These are phyloP conservation scores for Thalia dealbata DNA, from an alignment of 176 grass and related monocot species.

Conservation along the genomic window DNA sequence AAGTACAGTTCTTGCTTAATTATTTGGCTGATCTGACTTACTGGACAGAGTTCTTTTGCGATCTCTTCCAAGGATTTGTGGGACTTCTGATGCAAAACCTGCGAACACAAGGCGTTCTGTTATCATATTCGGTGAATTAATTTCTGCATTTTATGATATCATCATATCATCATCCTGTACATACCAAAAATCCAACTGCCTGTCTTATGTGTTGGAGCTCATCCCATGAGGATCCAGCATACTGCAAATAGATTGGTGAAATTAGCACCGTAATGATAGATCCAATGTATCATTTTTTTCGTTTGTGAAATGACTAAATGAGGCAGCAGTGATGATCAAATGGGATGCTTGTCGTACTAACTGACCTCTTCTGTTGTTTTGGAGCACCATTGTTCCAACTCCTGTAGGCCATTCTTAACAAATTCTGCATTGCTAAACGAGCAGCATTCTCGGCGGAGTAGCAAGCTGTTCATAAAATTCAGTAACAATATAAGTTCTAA, in stretches of 20 bases:
- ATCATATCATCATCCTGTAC: background rate
- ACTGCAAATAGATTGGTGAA: slow-evolving; percentile 33
- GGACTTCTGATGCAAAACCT: slow-evolving; percentile 86
- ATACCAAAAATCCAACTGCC: slow-evolving; percentile 67
- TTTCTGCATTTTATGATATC: background rate
- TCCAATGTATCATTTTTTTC: background rate
- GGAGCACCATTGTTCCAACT: slow-evolving; percentile 78
- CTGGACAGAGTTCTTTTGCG: slow-evolving; percentile 50
- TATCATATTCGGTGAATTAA: background rate
- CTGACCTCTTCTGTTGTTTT: slow-evolving; percentile 54
- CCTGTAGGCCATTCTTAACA: slow-evolving; percentile 66
- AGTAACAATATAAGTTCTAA: background rate
- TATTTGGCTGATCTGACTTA: slow-evolving; percentile 33
- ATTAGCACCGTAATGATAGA: slow-evolving; percentile 12
- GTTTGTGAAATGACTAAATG: background rate
- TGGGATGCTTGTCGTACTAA: background rate
- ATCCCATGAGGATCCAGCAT: slow-evolving; percentile 65
- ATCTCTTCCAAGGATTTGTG: slow-evolving; percentile 72
- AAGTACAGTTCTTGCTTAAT: background rate
- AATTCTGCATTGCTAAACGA: slow-evolving; percentile 93
- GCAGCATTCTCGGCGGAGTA: slow-evolving; percentile 84
- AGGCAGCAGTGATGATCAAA: background rate
- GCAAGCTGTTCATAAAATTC: slow-evolving; percentile 37
- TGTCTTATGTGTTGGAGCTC: slow-evolving; percentile 81
- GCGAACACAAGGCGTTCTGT: background rate